phyloP scores from a whole-genome alignment of 2,329 filamentous ascomycete genomes.

The Lecanosticta acicola region DNA sequence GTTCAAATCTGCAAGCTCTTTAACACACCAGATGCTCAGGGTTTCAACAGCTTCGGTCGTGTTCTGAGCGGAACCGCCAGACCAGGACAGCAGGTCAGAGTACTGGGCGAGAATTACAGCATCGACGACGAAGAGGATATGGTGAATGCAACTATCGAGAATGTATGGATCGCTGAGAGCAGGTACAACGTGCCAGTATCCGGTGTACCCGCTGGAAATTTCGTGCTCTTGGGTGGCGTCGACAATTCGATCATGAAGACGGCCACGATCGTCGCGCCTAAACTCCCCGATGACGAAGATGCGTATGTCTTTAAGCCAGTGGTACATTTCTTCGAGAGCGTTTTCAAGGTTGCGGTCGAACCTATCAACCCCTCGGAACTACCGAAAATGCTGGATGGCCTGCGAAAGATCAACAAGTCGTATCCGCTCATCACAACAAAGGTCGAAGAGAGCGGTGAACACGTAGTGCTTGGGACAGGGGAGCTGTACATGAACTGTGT shows the following conservation, averaged over 20 bases:
- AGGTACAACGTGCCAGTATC: slow-evolving; percentile 88
- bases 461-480: slow-evolving; percentile 88
- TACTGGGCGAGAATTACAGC: slow-evolving; percentile 92
- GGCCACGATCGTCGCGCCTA: slow-evolving; percentile 77
- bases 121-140: slow-evolving; percentile 98
- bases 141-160: slow-evolving; percentile 74
- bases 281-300: slow-evolving; percentile 79
- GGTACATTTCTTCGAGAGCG: slow-evolving; percentile 91
- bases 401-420: slow-evolving; percentile 95
- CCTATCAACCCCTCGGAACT: slow-evolving; percentile 97
- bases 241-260: slow-evolving; percentile 99
- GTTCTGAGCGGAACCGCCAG: slow-evolving; percentile 88
- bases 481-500: slow-evolving; percentile 99
- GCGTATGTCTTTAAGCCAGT: slow-evolving; percentile 93
- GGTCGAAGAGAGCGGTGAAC: slow-evolving; percentile 95
- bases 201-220: slow-evolving; percentile 88
- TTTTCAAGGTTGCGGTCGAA: slow-evolving; percentile 96
- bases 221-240: slow-evolving; percentile 84
- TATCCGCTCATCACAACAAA: slow-evolving; percentile 95
- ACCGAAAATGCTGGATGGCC: slow-evolving; percentile 95
- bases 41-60: slow-evolving; percentile 82
- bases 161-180: slow-evolving; percentile 86
- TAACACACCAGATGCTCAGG: slow-evolving; percentile 82
- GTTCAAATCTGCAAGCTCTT: slow-evolving; percentile 91
- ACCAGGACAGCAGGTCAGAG: slow-evolving; percentile 75